A percentile compares a stretch with the other conserved stretches of the same genome.
These are phyloP conservation scores for Didymella pomorum DNA, from an alignment of 2,329 filamentous ascomycete species.

Conservation along the genomic window DNA sequence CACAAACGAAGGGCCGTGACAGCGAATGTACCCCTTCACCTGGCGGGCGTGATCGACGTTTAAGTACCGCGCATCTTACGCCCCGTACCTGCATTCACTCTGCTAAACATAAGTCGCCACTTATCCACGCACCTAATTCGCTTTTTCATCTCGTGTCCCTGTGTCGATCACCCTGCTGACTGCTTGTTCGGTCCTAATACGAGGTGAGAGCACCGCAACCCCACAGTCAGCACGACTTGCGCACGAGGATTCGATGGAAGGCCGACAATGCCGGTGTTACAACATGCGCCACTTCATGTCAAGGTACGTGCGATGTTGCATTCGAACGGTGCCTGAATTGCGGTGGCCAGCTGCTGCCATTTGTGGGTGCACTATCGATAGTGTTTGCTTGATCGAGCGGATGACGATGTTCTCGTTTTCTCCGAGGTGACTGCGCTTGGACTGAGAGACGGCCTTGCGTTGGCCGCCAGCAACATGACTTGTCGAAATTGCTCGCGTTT, in stretches of 20 bases:
- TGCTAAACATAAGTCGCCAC: constrained; percentile 23
- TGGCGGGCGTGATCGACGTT: constrained; percentile 6
- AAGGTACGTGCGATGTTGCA: constrained; percentile 16
- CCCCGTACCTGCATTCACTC: constrained; percentile 13
- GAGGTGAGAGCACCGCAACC: constrained; percentile 17
- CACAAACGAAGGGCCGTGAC: constrained; percentile 9
- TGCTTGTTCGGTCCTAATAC: constrained; percentile 18
- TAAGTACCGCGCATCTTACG: constrained; percentile 11
- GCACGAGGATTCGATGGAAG: constrained; percentile 14
- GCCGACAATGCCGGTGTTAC: constrained; percentile 7
- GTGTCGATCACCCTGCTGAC: constrained; percentile 17
- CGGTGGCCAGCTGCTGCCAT: constrained; percentile 2
- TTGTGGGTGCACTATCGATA: constrained; percentile 11
- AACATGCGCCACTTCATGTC: constrained; percentile 7
- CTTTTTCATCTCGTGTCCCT: constrained; percentile 17
- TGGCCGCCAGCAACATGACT: constrained; percentile 10
- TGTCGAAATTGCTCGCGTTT: constrained; percentile 8
- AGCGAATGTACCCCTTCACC: constrained; percentile 3
- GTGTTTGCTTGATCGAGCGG: not conserved
- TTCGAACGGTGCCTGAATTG: constrained; percentile 8
- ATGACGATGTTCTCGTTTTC: constrained; percentile 9
- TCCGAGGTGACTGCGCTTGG: constrained; percentile 12
- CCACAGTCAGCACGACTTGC: constrained; percentile 16
- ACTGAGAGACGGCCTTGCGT: not conserved
- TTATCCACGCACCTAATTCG: constrained; percentile 20